Percentiles rank a stretch among this genome's conserved stretches.
Conservation (phyloP, 2,329 filamentous ascomycete genomes). For the Sarocladium oryzae region DNA sequence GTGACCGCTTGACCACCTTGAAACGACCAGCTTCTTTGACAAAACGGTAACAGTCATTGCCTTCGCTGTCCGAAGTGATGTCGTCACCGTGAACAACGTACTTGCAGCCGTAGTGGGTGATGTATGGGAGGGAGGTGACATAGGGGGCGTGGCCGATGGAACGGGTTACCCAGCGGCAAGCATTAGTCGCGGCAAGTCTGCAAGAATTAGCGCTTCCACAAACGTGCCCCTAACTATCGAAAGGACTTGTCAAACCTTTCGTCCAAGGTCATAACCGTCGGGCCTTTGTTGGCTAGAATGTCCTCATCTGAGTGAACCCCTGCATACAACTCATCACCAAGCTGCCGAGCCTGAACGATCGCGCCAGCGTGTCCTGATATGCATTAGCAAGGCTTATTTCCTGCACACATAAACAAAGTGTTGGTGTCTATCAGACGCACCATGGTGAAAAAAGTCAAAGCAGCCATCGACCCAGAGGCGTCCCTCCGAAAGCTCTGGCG, state of each 20-base stretch:
- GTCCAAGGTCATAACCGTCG: constrained; percentile 89
- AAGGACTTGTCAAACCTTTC: constrained; percentile 54
- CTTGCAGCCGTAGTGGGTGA: constrained; percentile 88
- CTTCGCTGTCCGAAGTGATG: constrained; percentile 88
- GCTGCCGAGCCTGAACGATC: constrained; percentile 89
- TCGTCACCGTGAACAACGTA: constrained; percentile 97
- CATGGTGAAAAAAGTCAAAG: constrained; percentile 98
- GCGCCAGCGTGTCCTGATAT: constrained; percentile 81
- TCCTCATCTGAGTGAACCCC: constrained; percentile 94
- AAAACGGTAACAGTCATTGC: constrained; percentile 95
- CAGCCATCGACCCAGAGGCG: constrained; percentile 98
- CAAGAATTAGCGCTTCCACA: constrained; percentile 7
- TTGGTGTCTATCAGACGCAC: constrained; percentile 35
- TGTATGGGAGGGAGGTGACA: constrained; percentile 89
- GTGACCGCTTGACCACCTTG: constrained; percentile 93
- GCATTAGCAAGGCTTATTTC: background rate
- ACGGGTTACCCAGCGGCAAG: constrained; percentile 88
- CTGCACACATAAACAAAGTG: background rate
- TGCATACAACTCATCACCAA: constrained; percentile 82
- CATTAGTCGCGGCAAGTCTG: constrained; percentile 82
- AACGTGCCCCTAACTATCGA: background rate
- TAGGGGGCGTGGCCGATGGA: constrained; percentile 85
- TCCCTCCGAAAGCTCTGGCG: constrained; percentile 53
- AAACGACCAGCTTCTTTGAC: constrained; percentile 92
- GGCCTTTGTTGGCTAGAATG: constrained; percentile 94